Conservation (phyloP, 257 asterid species). For the Lantana camara region DNA sequence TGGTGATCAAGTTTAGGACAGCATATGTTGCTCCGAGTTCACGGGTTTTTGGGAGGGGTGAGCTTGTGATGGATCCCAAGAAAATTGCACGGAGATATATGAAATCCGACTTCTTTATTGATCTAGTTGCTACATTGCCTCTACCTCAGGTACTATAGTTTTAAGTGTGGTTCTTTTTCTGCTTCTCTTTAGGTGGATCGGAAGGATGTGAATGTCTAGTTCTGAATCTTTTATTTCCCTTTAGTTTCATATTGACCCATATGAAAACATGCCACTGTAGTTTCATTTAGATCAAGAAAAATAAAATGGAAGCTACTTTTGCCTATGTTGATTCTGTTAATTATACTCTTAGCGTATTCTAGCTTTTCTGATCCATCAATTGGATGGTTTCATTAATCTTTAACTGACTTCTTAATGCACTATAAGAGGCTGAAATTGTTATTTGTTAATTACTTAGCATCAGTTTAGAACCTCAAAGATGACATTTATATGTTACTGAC, state of each 20-base stretch:
- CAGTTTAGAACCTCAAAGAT: background rate
- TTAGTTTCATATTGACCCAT: background rate
- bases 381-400: too few relatives aligned
- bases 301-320: background rate
- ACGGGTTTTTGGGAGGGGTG: conserved; percentile 95
- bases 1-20: conserved; percentile 81
- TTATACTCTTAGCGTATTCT: background rate
- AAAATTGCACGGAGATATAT: conserved; percentile 76
- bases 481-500: background rate
- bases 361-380: conserved; percentile 2
- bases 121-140: conserved; percentile 87
- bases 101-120: conserved; percentile 77
- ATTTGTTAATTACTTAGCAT: too few relatives aligned
- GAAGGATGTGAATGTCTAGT: too few relatives aligned
- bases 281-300: conserved; percentile 3
- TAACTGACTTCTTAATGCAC: background rate
- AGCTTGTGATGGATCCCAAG: conserved; percentile 94
- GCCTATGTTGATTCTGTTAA: background rate
- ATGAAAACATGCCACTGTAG: background rate
- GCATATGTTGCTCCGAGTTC: conserved; percentile 95
- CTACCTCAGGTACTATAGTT: conserved; percentile 92
- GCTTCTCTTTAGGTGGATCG: too few relatives aligned
- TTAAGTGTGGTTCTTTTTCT: too few relatives aligned
- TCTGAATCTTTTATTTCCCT: background rate
- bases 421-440: background rate